Percentiles rank a stretch among this genome's conserved stretches.
Evolutionary conservation across 2,329 filamentous ascomycete species (phyloP).

Genomic region (Paraphaeosphaeria minitans): DNA sequence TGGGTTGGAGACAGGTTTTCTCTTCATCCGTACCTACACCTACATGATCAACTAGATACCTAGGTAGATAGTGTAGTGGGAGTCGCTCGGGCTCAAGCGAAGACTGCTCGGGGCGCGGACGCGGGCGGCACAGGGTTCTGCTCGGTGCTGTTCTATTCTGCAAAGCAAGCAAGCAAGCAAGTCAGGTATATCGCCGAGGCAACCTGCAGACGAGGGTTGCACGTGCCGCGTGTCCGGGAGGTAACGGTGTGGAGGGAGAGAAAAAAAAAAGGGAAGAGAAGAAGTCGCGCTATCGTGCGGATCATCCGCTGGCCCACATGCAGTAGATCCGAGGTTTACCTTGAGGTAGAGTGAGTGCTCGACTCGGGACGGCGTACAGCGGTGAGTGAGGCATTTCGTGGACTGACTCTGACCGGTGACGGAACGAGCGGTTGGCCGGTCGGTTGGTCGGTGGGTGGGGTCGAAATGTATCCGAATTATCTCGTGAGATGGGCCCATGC

Average conservation of each 20-base stretch:
- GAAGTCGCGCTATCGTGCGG: not conserved
- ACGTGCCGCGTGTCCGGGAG: slow-evolving; percentile 1
- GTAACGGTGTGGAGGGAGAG: not conserved
- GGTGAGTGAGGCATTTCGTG: not conserved
- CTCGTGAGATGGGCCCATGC: not conserved
- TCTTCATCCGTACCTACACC: too few relatives aligned
- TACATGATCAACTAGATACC: too few relatives aligned
- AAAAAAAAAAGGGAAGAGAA: too few relatives aligned
- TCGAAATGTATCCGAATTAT: not conserved
- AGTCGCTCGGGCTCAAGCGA: too few relatives aligned
- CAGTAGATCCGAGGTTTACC: slow-evolving; percentile 3
- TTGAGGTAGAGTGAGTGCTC: too few relatives aligned
- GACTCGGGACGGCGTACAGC: not conserved
- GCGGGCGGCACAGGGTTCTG: too few relatives aligned
- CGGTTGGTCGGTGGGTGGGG: not conserved
- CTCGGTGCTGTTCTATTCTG: too few relatives aligned
- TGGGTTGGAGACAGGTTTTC: not conserved
- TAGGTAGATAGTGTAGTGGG: too few relatives aligned
- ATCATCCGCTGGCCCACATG: not conserved
- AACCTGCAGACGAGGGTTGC: too few relatives aligned
- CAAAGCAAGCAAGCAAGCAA: too few relatives aligned
- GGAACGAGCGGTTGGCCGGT: not conserved
- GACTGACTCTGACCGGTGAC: not conserved
- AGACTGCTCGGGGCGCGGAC: too few relatives aligned
- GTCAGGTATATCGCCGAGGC: not conserved